Percentiles rank a stretch among this genome's conserved stretches.
phyloP scores from a whole-genome alignment of 306 rosid genomes.

The Hippophae rhamnoides region DNA sequence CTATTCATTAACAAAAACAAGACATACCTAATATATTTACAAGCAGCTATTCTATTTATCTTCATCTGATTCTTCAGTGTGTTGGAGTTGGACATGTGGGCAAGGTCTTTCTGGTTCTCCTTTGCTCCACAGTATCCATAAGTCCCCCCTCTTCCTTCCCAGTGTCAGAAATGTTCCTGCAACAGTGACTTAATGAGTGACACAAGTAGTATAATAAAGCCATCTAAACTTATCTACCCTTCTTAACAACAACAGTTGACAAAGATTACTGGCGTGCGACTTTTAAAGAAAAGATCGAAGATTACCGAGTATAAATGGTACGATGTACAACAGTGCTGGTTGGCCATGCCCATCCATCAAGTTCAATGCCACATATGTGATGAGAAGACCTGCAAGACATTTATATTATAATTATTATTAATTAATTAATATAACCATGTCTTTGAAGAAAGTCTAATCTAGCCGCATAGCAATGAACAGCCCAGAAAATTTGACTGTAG shows the following conservation, averaged over 20 bases:
- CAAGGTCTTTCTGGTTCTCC: constrained; percentile 80
- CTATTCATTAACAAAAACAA: constrained; percentile 15
- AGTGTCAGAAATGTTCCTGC: constrained; percentile 70
- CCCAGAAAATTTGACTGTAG: no score
- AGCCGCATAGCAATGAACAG: not conserved
- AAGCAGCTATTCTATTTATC: constrained; percentile 25
- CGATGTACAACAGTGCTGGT: constrained; percentile 91
- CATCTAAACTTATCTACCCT: not conserved
- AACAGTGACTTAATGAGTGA: constrained; percentile 9
- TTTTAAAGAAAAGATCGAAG: not conserved
- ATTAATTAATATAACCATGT: not conserved
- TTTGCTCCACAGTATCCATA: constrained; percentile 48
- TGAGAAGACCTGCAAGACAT: constrained; percentile 57
- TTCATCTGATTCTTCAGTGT: constrained; percentile 30
- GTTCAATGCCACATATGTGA: constrained; percentile 86
- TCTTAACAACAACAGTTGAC: not conserved
- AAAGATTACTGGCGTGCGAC: not conserved
- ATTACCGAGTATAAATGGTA: constrained; percentile 87
- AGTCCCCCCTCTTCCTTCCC: constrained; percentile 74
- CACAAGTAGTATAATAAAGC: constrained; percentile 5
- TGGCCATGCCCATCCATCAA: constrained; percentile 99
- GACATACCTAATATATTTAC: constrained; percentile 16
- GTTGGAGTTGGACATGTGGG: constrained; percentile 55
- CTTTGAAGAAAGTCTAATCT: not conserved
- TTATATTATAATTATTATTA: constrained; percentile 2